Percentiles rank a stretch among this genome's conserved stretches.
These are phyloP conservation scores for Spathaspora passalidarum DNA, from an alignment of 805 yeast genomes.

Conservation along the genomic window DNA sequence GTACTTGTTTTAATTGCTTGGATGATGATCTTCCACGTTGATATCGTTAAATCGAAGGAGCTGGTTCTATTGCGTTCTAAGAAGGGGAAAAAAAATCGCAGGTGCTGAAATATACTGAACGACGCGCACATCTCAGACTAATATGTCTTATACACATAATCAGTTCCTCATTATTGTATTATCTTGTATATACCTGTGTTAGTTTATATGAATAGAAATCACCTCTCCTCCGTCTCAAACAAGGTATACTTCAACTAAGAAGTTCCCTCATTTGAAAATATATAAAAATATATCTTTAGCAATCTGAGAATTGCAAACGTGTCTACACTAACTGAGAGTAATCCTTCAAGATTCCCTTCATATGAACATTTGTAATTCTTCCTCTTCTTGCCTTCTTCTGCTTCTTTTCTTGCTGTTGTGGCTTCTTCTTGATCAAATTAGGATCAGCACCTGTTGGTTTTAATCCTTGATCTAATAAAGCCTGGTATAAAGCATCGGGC, in stretches of 20 bases:
- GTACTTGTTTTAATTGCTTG: background rate
- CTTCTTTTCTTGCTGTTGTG: slow-evolving; percentile 59
- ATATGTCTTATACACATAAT: background rate
- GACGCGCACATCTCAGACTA: background rate
- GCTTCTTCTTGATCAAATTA: slow-evolving; percentile 73
- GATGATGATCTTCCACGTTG: background rate
- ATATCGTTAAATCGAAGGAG: background rate
- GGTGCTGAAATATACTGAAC: background rate
- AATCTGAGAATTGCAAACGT: background rate
- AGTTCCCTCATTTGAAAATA: background rate
- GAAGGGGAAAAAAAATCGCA: background rate
- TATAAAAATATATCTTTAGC: background rate
- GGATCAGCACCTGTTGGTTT: slow-evolving; percentile 99
- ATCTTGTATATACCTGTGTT: background rate
- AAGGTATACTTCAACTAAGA: background rate
- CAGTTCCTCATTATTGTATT: background rate
- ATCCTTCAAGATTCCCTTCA: slow-evolving; percentile 93
- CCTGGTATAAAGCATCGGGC: slow-evolving; percentile 74
- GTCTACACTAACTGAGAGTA: slow-evolving; percentile 45
- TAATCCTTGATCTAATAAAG: slow-evolving; percentile 77
- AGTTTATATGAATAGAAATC: no score
- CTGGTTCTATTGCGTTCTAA: background rate
- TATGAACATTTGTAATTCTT: slow-evolving; percentile 92
- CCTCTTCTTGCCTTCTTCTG: slow-evolving; percentile 91
- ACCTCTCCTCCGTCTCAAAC: no score